A percentile compares a stretch with the other conserved stretches of the same genome.
Evolutionary conservation across 1,284 basidiomycete genomes (phyloP).

Genomic region (Trichosporon sp.): DNA sequence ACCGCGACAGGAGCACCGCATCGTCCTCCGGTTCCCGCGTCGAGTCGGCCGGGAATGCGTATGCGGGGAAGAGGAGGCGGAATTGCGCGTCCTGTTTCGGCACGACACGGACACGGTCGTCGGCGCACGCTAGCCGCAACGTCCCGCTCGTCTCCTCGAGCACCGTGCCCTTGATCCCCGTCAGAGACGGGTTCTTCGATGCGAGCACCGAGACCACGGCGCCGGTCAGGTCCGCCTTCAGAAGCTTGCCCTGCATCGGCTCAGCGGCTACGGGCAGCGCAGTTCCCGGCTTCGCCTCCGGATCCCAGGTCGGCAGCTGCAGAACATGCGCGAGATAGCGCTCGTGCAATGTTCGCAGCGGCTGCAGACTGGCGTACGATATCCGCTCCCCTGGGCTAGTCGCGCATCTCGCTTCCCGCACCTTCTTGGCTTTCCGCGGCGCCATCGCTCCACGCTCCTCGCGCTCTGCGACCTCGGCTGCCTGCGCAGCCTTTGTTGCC

Average conservation of each 20-base stretch:
- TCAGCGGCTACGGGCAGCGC: slow-evolving; percentile 39
- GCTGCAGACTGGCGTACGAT: slow-evolving; percentile 49
- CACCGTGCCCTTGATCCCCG: slow-evolving; percentile 54
- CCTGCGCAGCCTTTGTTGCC: slow-evolving; percentile 30
- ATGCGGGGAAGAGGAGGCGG: slow-evolving; percentile 54
- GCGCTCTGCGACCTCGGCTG: slow-evolving; percentile 20
- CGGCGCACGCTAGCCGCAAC: slow-evolving; percentile 53
- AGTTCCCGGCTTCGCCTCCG: not conserved
- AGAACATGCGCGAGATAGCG: slow-evolving; percentile 46
- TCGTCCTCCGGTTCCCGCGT: slow-evolving; percentile 27
- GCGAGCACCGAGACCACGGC: slow-evolving; percentile 43
- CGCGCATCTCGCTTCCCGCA: not conserved
- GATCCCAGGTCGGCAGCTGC: slow-evolving; percentile 32
- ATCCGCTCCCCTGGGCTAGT: not conserved
- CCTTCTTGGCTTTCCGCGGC: not conserved
- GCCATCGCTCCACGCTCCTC: slow-evolving; percentile 25
- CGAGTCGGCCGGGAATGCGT: slow-evolving; percentile 32
- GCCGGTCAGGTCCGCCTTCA: slow-evolving; percentile 60
- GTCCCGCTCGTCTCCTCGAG: slow-evolving; percentile 59
- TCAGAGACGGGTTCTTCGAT: slow-evolving; percentile 48
- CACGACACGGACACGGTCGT: slow-evolving; percentile 48
- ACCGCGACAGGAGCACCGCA: slow-evolving; percentile 26
- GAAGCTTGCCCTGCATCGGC: slow-evolving; percentile 48
- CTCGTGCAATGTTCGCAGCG: slow-evolving; percentile 51
- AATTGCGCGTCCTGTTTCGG: slow-evolving; percentile 58